phyloP scores from a whole-genome alignment of 257 asterid genomes.

The Coffea canephora region DNA sequence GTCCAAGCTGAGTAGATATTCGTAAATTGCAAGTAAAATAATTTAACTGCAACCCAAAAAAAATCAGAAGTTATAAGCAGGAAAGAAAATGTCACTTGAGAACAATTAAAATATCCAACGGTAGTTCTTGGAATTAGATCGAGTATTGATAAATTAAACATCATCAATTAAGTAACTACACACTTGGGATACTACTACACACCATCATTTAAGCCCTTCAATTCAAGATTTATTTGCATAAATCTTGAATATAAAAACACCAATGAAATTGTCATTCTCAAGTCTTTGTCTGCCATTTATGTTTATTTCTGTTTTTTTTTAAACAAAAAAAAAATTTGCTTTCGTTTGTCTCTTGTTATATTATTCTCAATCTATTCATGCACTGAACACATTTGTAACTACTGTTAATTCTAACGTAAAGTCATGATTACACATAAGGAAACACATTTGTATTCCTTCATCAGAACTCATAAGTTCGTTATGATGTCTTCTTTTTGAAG shows the following conservation, averaged over 20 bases:
- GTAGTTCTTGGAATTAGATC: not conserved
- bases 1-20: not conserved
- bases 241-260: not conserved
- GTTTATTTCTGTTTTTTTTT: too few species aligned
- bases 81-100: not conserved
- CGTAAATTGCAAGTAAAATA: not conserved
- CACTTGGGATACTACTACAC: not conserved
- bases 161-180: not conserved
- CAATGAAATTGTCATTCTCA: not conserved
- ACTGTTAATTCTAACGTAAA: conserved; percentile 6
- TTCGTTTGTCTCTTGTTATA: not conserved
- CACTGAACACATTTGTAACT: not conserved
- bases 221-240: not conserved
- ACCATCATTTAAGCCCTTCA: not conserved
- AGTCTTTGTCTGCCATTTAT: not conserved
- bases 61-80: not conserved
- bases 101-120: not conserved
- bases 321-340: not conserved
- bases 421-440: conserved; percentile 30
- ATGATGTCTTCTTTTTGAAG: conserved; percentile 37
- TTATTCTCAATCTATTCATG: not conserved
- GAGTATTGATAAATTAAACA: not conserved
- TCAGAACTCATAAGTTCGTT: conserved; percentile 26
- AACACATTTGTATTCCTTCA: conserved; percentile 22
- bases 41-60: not conserved